Conservation (phyloP, 2,329 filamentous ascomycete genomes). For the Hypocreales sp. region DNA sequence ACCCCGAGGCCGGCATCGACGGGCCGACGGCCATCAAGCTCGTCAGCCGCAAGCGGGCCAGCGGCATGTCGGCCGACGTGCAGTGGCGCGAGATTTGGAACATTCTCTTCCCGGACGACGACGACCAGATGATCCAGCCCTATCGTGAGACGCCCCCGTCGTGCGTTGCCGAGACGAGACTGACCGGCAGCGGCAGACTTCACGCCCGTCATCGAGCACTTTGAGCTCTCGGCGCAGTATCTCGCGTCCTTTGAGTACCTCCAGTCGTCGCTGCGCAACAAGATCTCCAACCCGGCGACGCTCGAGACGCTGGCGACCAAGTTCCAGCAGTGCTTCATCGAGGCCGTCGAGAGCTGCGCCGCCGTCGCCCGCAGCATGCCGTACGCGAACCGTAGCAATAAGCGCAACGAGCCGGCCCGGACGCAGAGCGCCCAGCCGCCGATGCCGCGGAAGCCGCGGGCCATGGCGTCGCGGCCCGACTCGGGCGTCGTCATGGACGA, state of each 20-base stretch:
- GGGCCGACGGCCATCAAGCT: slow-evolving; percentile 23
- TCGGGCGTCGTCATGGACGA: slow-evolving; percentile 24
- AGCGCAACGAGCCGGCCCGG: slow-evolving; percentile 16
- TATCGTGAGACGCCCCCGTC: slow-evolving; percentile 10
- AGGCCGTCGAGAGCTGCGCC: slow-evolving; percentile 21
- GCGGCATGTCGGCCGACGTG: slow-evolving; percentile 19
- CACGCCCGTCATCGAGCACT: slow-evolving; percentile 24
- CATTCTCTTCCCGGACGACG: slow-evolving; percentile 25
- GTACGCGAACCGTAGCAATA: slow-evolving; percentile 25
- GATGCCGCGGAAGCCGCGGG: slow-evolving; percentile 10
- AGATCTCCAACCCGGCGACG: slow-evolving; percentile 20
- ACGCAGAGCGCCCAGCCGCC: slow-evolving; percentile 7
- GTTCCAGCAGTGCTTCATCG: slow-evolving; percentile 24
- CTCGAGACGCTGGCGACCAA: slow-evolving; percentile 22
- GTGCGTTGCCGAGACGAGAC: not conserved
- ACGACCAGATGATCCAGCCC: slow-evolving; percentile 14
- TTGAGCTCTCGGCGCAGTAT: slow-evolving; percentile 19
- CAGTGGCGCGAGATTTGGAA: slow-evolving; percentile 26
- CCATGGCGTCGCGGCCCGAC: slow-evolving; percentile 16
- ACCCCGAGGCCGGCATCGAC: slow-evolving; percentile 24
- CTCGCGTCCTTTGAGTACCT: slow-evolving; percentile 17
- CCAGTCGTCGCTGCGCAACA: slow-evolving; percentile 17
- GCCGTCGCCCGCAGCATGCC: slow-evolving; percentile 18
- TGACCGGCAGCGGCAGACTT: slow-evolving; percentile 14
- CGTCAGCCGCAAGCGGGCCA: slow-evolving; percentile 21